Evolutionary conservation across 176 grass and related monocot species (phyloP), one percentile per base, ranked within the genome.

Genomic region (Areca catechu): DNA sequence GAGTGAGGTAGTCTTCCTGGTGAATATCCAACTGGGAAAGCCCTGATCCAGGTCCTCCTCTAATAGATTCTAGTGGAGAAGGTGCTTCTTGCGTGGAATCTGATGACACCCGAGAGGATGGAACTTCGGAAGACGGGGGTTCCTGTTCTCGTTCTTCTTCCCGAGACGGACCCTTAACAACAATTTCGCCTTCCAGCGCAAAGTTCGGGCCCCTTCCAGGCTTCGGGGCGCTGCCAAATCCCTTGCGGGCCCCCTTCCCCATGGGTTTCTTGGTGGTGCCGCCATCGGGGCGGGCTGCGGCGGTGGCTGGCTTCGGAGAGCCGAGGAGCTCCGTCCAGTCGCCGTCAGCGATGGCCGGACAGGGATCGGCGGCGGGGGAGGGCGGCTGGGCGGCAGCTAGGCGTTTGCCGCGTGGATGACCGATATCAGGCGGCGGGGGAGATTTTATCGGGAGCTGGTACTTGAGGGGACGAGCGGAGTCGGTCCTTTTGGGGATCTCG

Each of bases 301-400:
- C 14, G 27, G 3, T 43, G 17, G 52, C 25, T 24, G 51, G 25
- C 20, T 66, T 58, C 30, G 69, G 51, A 5, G 79, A 72, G 37
- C 66, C 61, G 24, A 82, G 79, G 58, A 82, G 60, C 54, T 82
- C 72, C 20, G 79, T 82, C 79, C 79, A 82, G 61, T 82, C 79
- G 24, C 24, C 71, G 53, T 82, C 72, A 4, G 47, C 53, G 5
- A 60, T 53, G 52, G 65, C 66, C 0, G 57, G 19, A 22, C 12
- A 15, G 61, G 50, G 16, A 15, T 22, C 47, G 1, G 65, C 53
- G 58, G 55, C 55, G 63, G 30, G 49, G 28, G 67, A 62, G 53
- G 7, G 53, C 0, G 56, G 76, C 49, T 66, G 81, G n/a, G 71
- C 70, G 27, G 66, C 66, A 56, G 74, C 19, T 70, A 71, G 14